phyloP scores from a whole-genome alignment of 202 grass and related monocot genomes.

The Cymbopogon flexuosus region DNA sequence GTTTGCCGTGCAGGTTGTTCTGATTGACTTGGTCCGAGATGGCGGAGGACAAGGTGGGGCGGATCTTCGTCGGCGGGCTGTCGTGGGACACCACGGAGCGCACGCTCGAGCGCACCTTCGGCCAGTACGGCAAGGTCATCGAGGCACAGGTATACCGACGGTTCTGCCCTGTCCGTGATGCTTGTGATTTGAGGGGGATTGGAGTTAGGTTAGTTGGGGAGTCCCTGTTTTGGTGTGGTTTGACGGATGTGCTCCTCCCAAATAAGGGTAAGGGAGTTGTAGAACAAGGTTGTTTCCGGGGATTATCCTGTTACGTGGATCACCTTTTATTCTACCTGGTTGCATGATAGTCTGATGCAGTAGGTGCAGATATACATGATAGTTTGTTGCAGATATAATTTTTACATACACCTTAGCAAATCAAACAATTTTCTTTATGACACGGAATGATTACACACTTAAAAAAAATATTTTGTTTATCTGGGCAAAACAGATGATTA shows the following conservation, averaged over 20 bases:
- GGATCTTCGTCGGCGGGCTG: slow-evolving; percentile 87
- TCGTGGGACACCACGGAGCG: slow-evolving; percentile 84
- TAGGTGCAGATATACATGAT: neutral
- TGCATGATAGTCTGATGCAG: neutral
- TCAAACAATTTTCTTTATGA: neutral
- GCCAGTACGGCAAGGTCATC: slow-evolving; percentile 77
- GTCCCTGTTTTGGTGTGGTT: neutral
- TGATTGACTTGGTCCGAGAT: slow-evolving; percentile 22
- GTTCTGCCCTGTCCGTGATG: neutral
- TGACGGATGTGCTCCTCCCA: neutral
- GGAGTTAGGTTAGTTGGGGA: neutral
- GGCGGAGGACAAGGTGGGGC: slow-evolving; percentile 67
- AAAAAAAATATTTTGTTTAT: neutral
- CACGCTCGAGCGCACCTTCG: slow-evolving; percentile 56
- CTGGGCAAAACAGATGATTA: neutral
- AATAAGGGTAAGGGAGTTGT: neutral
- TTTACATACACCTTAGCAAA: neutral
- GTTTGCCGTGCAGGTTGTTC: slow-evolving; percentile 16
- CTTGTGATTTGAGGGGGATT: neutral
- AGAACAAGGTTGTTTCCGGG: neutral
- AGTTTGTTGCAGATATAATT: neutral
- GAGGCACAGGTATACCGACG: slow-evolving; percentile 55
- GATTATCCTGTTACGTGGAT: neutral
- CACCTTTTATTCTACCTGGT: neutral
- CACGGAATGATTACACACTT: neutral